Evolutionary conservation across 2,329 filamentous ascomycete genomes (phyloP), one percentile per base, ranked within the genome.

Genomic region (Cadophora sp.): DNA sequence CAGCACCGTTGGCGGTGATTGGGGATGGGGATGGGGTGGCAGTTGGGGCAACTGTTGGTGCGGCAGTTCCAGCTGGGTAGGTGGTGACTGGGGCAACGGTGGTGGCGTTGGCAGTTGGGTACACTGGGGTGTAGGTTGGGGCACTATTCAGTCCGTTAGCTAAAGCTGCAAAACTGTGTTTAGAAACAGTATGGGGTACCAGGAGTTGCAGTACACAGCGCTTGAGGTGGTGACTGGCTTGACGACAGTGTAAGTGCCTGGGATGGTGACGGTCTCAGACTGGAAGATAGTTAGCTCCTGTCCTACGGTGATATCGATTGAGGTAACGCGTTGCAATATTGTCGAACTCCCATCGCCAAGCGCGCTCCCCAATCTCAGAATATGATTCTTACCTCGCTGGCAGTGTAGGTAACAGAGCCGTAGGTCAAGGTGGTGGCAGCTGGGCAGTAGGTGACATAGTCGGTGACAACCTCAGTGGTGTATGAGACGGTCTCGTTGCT

Each of bases 1-100:
- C 84, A 72, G 86, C 87, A 80, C 83, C 85, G 71, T 83, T 85
- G 66, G 86, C 85, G 74, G 84, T 80, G 73, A 84, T 79, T 64
- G 79, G 64, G 71, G 77, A 73, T 72, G 80, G 73, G 63, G 76
- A 71, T 72, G 81, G 74, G 62, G 76, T 71, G 62, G 79, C 67
- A 66, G 76, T 62, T 51, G 69, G 71, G 31, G 66, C 43, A 31
- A 65, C 53, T 22, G 66, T 53, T 46, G 63, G 68, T 50, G 66
- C 71, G 48, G 59, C 65, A 65, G 79, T 80, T 29, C 64, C 73
- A 46, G 67, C 65, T 43, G 56, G 56, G 56, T 37, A 37, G 34
- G 73, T 68, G 53, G 40, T 65, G 53, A 70, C 70, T 76, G 37
- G 34, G 55, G 66, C 60, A 58, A 75, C 70, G 62, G 71, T 71